A percentile compares a stretch with the other conserved stretches of the same genome.
These are phyloP conservation scores for Micractinium sp. DNA, from an alignment of 139 green algal species.

Conservation along the genomic window DNA sequence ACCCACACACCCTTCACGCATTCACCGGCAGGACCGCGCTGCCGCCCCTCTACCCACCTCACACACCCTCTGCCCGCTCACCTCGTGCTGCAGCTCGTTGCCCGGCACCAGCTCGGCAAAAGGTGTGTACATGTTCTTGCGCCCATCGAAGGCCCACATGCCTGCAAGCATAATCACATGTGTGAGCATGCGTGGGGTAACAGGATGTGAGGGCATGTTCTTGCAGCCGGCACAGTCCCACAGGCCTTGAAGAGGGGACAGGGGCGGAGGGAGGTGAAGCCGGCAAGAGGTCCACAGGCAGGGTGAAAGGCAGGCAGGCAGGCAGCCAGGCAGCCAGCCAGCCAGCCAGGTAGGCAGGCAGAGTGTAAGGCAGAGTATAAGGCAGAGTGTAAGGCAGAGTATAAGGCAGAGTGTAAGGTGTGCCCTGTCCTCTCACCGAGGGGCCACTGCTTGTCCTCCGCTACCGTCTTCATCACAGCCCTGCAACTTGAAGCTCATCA, in stretches of 20 bases:
- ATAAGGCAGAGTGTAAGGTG: too few species aligned
- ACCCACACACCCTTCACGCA: background rate
- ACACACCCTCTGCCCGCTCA: background rate
- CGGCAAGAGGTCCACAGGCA: too few species aligned
- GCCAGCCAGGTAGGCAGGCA: background rate
- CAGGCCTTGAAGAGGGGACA: too few species aligned
- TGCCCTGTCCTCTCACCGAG: background rate
- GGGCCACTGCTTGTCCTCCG: background rate
- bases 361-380: too few species aligned
- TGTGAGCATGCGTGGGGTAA: background rate
- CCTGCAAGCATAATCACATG: background rate
- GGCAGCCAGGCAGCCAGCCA: background rate
- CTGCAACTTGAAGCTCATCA: background rate
- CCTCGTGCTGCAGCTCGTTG: slow-evolving; percentile 18
- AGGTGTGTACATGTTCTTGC: slow-evolving; percentile 43
- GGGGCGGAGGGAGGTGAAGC: background rate
- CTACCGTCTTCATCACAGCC: background rate
- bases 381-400: too few species aligned
- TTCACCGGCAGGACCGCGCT: background rate
- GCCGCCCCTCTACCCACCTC: background rate
- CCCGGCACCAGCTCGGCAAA: slow-evolving; percentile 27
- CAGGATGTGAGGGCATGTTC: background rate
- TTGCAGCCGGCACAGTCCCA: background rate
- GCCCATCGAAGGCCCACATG: slow-evolving; percentile 43
- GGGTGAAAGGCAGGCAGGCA: background rate